A percentile compares a stretch with the other conserved stretches of the same genome.
phyloP scores from a whole-genome alignment of 371 early-diverging fungal genomes.

The Syncephalastrum monosporum region DNA sequence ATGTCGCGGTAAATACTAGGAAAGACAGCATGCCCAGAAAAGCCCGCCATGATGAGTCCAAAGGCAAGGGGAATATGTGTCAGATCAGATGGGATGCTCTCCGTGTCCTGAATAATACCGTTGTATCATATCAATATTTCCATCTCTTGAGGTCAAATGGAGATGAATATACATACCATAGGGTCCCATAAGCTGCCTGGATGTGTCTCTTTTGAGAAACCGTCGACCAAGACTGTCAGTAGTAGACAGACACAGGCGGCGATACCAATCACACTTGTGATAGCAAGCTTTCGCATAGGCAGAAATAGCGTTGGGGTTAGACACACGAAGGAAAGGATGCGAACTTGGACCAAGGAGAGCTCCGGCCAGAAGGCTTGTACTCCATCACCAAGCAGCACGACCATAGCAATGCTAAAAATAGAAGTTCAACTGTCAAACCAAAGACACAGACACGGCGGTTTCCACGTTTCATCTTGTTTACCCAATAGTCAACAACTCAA shows the following conservation, averaged over 20 bases:
- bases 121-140: background rate
- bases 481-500: slow-evolving; percentile 62
- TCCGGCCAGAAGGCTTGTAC: slow-evolving; percentile 25
- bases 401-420: slow-evolving; percentile 28
- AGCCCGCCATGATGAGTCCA: slow-evolving; percentile 38
- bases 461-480: slow-evolving; percentile 4
- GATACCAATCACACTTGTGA: slow-evolving; percentile 47
- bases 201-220: slow-evolving; percentile 31
- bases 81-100: slow-evolving; percentile 19
- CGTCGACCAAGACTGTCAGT: slow-evolving; percentile 36
- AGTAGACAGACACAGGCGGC: slow-evolving; percentile 32
- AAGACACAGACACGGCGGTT: background rate
- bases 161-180: slow-evolving; percentile 21
- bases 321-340: slow-evolving; percentile 21
- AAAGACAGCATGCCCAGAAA: slow-evolving; percentile 62
- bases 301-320: slow-evolving; percentile 34
- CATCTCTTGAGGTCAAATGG: background rate
- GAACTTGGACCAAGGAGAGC: slow-evolving; percentile 17
- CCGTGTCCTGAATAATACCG: slow-evolving; percentile 19
- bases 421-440: background rate
- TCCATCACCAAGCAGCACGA: slow-evolving; percentile 33
- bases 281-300: slow-evolving; percentile 41
- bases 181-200: slow-evolving; percentile 61
- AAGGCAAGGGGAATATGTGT: slow-evolving; percentile 25
- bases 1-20: slow-evolving; percentile 68